phyloP scores from a whole-genome alignment of 345 rosid genomes.

The Eucalyptus pumila region DNA sequence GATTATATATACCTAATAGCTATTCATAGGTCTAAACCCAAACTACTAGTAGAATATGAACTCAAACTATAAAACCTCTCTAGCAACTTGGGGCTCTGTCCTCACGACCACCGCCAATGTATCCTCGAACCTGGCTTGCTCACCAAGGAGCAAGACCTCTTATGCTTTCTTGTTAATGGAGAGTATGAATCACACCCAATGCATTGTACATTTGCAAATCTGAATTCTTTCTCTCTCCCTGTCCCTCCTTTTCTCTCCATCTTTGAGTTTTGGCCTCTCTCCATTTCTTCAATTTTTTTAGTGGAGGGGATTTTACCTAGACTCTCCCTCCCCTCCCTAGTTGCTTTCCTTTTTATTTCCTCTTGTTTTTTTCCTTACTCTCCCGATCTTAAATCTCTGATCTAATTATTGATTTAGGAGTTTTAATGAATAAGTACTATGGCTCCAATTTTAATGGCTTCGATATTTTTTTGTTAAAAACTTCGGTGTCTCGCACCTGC shows the following conservation, averaged over 20 bases:
- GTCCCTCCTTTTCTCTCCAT: background rate
- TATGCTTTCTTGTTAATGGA: too few relatives aligned
- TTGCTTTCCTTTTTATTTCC: background rate
- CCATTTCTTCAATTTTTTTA: background rate
- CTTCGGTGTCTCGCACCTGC: fast-evolving
- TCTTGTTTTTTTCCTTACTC: background rate
- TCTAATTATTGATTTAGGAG: background rate
- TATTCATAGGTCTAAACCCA: too few relatives aligned
- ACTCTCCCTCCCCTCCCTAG: background rate
- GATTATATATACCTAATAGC: too few relatives aligned
- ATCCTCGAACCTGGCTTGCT: fast-evolving
- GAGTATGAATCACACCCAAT: too few relatives aligned
- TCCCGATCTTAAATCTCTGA: fast-evolving
- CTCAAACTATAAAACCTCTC: too few relatives aligned
- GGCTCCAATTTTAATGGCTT: background rate
- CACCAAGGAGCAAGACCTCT: too few relatives aligned
- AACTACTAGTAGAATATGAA: too few relatives aligned
- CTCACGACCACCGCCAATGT: too few relatives aligned
- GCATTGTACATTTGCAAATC: too few relatives aligned
- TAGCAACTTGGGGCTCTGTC: too few relatives aligned
- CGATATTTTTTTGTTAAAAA: too few relatives aligned
- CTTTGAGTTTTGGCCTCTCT: background rate
- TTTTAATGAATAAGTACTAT: background rate
- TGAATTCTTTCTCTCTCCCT: background rate
- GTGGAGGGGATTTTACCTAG: background rate